Evolutionary conservation across 345 rosid genomes (phyloP), one percentile per base, ranked within the genome.

Genomic region (Iberis pinnata): DNA sequence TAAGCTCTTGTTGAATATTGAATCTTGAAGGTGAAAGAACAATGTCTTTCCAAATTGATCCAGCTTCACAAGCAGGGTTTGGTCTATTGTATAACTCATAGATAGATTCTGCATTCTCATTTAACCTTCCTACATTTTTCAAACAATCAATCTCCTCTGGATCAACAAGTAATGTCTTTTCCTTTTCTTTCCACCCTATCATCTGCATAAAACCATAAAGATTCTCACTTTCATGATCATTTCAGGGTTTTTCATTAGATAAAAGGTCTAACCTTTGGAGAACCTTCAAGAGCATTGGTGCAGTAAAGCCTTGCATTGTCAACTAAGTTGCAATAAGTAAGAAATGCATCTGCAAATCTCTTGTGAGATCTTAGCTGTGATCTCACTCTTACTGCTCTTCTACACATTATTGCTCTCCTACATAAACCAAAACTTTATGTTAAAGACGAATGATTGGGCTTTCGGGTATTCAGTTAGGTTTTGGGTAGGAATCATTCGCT

Each of bases 181-280:
- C 95, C 67, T 69, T 82, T 52, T 88, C 97, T 70, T 93, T 93
- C 99, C 97, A 86, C 14, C 89, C 97, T 74, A 92, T 92, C 83
- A 92, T 22, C 98, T 92, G 68, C 75, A 74, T 31, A 53, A 47
- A 33, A 49, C 5, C 8, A 29, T 42, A 56, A 67, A 27, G 38
- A 11, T n/a, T 12, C 41, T 15, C 61, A 55, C 43, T 26, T 39
- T 47, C 1, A 26, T 16, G 33, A 22, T n/a, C 29, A n/a, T 62
- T 43, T 44, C 33, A 45, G 48, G 4, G 25, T 18, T 10, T 36
- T 24, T 16, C 48, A 11, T 18, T 17, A 20, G 43, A n/a, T 12
- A 8, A 1, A 29, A 26, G 47, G 33, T 25, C 45, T 61, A 14
- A 90, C 98, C 93, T 73, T 80, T 16, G 96, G 98, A 2, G 95